Base-by-base conservation (phyloP, 1,139 yeast species). In the Yamadazyma epiphylla region DNA sequence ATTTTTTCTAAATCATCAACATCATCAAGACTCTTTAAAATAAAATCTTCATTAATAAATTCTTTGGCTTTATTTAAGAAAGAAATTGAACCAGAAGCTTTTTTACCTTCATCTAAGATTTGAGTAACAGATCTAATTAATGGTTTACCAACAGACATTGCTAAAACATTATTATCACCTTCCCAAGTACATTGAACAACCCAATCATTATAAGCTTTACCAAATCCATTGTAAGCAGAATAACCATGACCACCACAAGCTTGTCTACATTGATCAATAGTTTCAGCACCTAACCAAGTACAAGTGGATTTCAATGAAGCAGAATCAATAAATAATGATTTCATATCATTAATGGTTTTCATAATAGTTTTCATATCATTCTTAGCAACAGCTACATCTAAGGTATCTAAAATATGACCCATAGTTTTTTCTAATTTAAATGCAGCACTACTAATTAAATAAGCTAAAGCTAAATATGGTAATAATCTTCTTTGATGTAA, bases 191-290 rank as follows among this genome's bases (percentile, higher is more conserved):
- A 86, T 64, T 88, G 95, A 28, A 88, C 96, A 20, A 85, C 95
- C 88, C 95, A 89, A 57, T 88, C 96, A 40, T 77, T 74, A 59
- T 76, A 85, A 19, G 89, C 91, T 53, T 83, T 86, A 33, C 95
- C 95, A 52, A 88, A 85, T 3, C 91, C 95, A 44, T 85, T 77
- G 64, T 88, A 88, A 13, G 89, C 77, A 15, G 94, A 85, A 60
- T 88, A 88, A 26, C 96, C 96, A 53, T 87, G 96, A 30, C 96
- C 96, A 60, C 96, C 96, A 63, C 96, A 88, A n/a, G 95, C 75
- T 64, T 88, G 96, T 61, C 96, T 77, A 42, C 88, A 74, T 62
- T 88, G 88, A 52, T 86, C 95, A 51, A 88, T 88, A 45, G 82
- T 66, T 35, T 74, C 75, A 30, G 88, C 79, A 26, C 86, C 76